These are phyloP conservation scores for Rhododendron henanense DNA, from an alignment of 148 eudicot genomes.

Conservation along the genomic window DNA sequence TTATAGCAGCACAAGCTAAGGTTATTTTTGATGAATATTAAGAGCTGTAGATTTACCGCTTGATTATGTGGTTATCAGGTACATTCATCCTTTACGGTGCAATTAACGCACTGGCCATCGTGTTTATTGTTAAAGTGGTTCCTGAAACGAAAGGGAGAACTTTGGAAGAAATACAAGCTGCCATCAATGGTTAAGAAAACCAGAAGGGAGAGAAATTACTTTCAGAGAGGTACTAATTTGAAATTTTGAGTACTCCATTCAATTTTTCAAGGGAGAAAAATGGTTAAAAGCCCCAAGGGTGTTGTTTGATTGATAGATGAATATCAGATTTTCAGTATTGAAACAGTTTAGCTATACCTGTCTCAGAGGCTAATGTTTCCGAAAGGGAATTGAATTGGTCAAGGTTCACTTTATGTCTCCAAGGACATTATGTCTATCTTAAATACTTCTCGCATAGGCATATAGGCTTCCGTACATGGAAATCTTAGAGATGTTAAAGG, in stretches of 20 bases:
- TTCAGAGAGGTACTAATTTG: neutral
- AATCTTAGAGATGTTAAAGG: neutral
- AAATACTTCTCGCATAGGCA: neutral
- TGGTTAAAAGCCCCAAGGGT: neutral
- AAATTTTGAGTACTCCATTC: neutral
- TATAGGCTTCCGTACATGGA: neutral
- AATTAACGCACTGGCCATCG: constrained; percentile 51
- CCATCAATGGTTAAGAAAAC: constrained; percentile 38
- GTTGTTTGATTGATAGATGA: neutral
- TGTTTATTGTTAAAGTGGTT: constrained; percentile 59
- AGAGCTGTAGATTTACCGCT: neutral
- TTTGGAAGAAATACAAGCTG: constrained; percentile 74
- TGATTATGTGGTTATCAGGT: constrained; percentile 38
- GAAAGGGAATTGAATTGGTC: neutral
- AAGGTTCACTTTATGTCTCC: constrained; percentile 2
- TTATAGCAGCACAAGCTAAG: neutral
- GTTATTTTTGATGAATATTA: neutral
- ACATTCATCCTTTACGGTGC: constrained; percentile 70
- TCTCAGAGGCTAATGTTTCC: neutral
- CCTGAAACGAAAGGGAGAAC: constrained; percentile 92
- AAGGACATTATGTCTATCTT: neutral
- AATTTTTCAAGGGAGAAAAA: neutral
- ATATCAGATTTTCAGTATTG: neutral
- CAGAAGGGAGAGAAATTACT: constrained; percentile 2
- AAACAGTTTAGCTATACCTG: neutral